Base-by-base conservation (phyloP, 2,329 filamentous ascomycete genomes). In the Trichoderma sp. region DNA sequence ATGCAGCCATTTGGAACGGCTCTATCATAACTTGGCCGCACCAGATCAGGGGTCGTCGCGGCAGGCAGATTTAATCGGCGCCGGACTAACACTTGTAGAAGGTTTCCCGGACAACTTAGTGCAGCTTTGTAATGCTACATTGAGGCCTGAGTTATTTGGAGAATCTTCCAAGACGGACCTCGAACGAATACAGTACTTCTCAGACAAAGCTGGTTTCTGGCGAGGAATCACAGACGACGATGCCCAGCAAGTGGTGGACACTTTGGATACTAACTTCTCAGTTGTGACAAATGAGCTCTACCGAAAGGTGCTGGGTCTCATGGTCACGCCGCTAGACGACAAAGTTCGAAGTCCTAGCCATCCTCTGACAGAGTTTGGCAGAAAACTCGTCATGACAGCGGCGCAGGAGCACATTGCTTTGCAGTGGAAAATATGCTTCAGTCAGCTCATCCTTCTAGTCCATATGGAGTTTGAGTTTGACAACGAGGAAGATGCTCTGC, bases 381-480 rank as follows among this genome's bases (percentile, higher is more conserved):
- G 89, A 51, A 92, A 89, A 73, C 81, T 94, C 2, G 83, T 94
- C 16, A 87, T 97, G 13, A 90, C 89, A 70, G 90, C 93, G 7
- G 89, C 92, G 0, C 91, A 95, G 75, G 94, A 98, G 76, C 90
- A 87, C 14, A 86, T 96, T 7, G 85, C 91, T 61, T 80, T 92
- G 37, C 90, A 91, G 70, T 90, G 89, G 80, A 88, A 88, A 70
- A 83, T 96, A 10, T 88, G 96, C 61, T 89, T 96, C 71, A 93
- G 95, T 75, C 87, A 98, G 69, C 82, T 98, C 2, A 85, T 96
- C 3, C 85, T 99, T 7, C 84, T 97, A 18, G 86, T 96, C 11
- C 94, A 97, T 78, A 91, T 98, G 85, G 91, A 96, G 77, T 90
- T 90, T 49, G 93, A 96, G 76, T 87, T 92, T 65, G 91, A 94